phyloP scores from a whole-genome alignment of 78 protist genomes.

The Isochrysis galbana region DNA sequence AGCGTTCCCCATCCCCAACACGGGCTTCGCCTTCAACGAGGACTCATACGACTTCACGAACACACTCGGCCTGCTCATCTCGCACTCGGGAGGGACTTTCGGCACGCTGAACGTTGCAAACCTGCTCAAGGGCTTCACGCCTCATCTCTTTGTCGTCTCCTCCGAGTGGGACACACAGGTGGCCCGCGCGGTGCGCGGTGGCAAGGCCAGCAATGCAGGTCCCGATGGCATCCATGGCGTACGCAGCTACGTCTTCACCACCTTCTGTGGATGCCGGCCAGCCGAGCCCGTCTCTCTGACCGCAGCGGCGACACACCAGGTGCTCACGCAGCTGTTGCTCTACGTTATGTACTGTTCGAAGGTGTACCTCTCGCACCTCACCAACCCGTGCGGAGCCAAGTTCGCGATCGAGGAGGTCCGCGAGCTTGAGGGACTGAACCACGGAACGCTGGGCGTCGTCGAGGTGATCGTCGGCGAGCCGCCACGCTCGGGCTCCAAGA shows the following conservation, averaged over 20 bases:
- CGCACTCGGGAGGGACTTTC: slow-evolving; percentile 33
- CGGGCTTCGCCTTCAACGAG: slow-evolving; percentile 13
- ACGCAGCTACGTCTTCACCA: background rate
- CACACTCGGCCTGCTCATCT: background rate
- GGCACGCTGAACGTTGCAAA: background rate
- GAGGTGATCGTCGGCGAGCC: background rate
- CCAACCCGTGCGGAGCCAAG: background rate
- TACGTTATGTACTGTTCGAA: too few species aligned
- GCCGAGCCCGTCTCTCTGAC: background rate
- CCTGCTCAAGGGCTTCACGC: slow-evolving; percentile 7
- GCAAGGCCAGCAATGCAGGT: background rate
- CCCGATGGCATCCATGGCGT: background rate
- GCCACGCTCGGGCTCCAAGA: too few species aligned
- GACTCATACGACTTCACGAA: background rate
- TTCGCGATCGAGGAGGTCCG: background rate
- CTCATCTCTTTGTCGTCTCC: background rate
- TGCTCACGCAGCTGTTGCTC: background rate
- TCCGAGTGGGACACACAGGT: slow-evolving; percentile 35
- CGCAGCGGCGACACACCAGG: background rate
- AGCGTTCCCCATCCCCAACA: background rate
- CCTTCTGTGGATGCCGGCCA: background rate
- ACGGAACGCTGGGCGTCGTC: background rate
- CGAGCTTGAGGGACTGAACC: background rate
- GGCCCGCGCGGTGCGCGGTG: background rate
- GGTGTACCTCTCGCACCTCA: background rate